Evolutionary conservation across 208 protist species (phyloP), one percentile per base, ranked within the genome.

Genomic region (Trypanosoma lewisi): DNA sequence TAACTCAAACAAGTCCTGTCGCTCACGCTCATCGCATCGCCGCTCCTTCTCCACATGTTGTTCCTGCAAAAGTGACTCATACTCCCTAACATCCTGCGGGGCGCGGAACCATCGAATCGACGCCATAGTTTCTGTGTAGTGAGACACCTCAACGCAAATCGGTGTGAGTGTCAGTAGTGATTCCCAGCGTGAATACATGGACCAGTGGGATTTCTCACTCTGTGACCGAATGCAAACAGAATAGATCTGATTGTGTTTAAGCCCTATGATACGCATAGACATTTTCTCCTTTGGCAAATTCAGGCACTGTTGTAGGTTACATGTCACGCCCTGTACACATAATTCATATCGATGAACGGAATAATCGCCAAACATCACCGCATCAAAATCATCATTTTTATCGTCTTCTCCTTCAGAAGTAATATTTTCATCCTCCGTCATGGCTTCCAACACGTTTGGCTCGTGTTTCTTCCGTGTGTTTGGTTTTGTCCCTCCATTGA

Each of bases 161-260:
- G 83, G 62, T 7, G 63, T 36, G 37, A 97, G 79, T 28, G 92
- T 97, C 34, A 93, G 70, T n/a, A 97, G 49, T 16, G 85, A 84
- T 33, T 81, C 75, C 55, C 87, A 84, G 60, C 80, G 81, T 4
- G 87, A 96, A 34, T 85, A 83, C 65, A 80, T 70, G 0, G 87
- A 95, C 92, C 89, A 96, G 56, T 91, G 83, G 63, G 83, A 48
- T 50, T 87, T 87, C 58, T 80, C 77, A 64, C 81, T 92, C 31
- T 85, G 67, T 9, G 86, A 94, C 25, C 89, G 83, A 21, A 97
- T 79, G 21, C 73, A 85, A 9, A 95, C 72, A 44, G 70, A 78
- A 75, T 96, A 97, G 44, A 97, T 75, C 30, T 84, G 65, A 63
- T 97, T 85, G 37, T 87, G 83, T 53, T 75, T 44, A 23, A 97